Percentiles rank a stretch among this genome's conserved stretches.
Evolutionary conservation across 164 flowering plant species (phyloP).

Genomic region (Aristolochia contorta): DNA sequence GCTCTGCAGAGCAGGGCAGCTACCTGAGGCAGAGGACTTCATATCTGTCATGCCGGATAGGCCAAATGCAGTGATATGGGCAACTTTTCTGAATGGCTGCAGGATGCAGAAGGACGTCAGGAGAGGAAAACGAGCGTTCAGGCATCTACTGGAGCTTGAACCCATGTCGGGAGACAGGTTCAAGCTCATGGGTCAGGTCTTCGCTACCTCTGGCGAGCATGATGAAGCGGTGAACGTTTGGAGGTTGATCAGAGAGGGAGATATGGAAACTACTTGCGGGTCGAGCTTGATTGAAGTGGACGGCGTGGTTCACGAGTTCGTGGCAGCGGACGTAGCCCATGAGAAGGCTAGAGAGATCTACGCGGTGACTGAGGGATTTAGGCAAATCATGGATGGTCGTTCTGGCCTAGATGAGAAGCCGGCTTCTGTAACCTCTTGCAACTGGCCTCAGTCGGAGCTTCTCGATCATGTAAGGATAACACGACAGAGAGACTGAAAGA

Average conservation of each 20-base stretch:
- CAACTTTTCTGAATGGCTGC: conserved; percentile 27
- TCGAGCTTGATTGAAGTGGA: conserved; percentile 25
- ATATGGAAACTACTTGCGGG: conserved; percentile 19
- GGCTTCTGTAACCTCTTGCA: too few relatives aligned
- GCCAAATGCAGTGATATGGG: conserved; percentile 36
- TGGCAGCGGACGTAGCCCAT: conserved; percentile 14
- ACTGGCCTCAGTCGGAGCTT: too few relatives aligned
- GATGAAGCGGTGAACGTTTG: conserved; percentile 18
- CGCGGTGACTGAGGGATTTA: conserved; percentile 6
- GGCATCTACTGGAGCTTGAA: conserved; percentile 16
- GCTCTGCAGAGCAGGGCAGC: conserved; percentile 30
- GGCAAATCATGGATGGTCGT: too few relatives aligned
- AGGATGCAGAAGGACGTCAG: conserved; percentile 20
- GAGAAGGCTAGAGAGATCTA: conserved; percentile 12
- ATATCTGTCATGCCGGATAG: conserved; percentile 20
- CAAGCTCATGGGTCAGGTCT: conserved; percentile 20
- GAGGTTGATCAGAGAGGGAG: conserved; percentile 16
- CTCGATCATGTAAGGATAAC: too few relatives aligned
- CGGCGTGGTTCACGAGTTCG: conserved; percentile 23
- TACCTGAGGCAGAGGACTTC: conserved; percentile 28
- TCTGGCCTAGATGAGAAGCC: too few relatives aligned
- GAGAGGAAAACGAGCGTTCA: conserved; percentile 21
- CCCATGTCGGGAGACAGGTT: conserved; percentile 22
- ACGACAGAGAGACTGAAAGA: too few relatives aligned
- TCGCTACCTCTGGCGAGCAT: conserved; percentile 12